A percentile compares a stretch with the other conserved stretches of the same genome.
phyloP scores from a whole-genome alignment of 495 filamentous ascomycete species.

The Penicillium nucicola region DNA sequence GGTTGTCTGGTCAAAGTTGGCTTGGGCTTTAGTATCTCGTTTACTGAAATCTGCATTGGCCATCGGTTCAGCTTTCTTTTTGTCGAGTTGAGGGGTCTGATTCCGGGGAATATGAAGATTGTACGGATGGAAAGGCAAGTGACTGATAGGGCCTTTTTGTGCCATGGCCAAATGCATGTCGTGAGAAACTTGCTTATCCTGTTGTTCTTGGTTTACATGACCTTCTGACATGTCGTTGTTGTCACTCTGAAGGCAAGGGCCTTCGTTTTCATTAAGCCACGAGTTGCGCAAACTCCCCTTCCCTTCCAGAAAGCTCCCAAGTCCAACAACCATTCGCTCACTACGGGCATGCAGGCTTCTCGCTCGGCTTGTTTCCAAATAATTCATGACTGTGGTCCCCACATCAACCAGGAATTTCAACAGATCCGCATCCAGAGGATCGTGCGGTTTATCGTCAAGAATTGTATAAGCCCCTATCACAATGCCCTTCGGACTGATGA shows the following conservation, averaged over 20 bases:
- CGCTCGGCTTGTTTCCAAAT: constrained; percentile 5
- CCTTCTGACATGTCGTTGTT: constrained; percentile 5
- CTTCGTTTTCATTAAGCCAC: constrained; percentile 7
- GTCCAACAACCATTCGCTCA: constrained; percentile 19
- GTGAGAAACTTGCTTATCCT: constrained; percentile 13
- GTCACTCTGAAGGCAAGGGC: not conserved
- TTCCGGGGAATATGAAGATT: constrained; percentile 2
- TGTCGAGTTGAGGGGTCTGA: not conserved
- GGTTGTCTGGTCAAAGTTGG: not conserved
- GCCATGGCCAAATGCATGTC: not conserved
- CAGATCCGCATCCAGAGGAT: not conserved
- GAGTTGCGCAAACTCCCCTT: constrained; percentile 16
- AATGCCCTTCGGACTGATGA: constrained; percentile 12
- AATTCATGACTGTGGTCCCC: constrained; percentile 13
- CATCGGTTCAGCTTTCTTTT: not conserved
- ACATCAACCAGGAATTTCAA: constrained; percentile 8
- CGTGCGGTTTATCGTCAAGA: constrained; percentile 13
- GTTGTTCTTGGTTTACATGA: constrained; percentile 12
- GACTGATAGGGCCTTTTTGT: not conserved
- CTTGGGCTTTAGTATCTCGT: not conserved
- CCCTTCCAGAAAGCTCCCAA: constrained; percentile 18
- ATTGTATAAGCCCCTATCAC: constrained; percentile 15
- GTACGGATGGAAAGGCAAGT: constrained; percentile 2
- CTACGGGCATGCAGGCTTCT: constrained; percentile 9
- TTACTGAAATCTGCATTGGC: not conserved